Conservation (phyloP, 306 rosid species). For the Vigna angularis region DNA sequence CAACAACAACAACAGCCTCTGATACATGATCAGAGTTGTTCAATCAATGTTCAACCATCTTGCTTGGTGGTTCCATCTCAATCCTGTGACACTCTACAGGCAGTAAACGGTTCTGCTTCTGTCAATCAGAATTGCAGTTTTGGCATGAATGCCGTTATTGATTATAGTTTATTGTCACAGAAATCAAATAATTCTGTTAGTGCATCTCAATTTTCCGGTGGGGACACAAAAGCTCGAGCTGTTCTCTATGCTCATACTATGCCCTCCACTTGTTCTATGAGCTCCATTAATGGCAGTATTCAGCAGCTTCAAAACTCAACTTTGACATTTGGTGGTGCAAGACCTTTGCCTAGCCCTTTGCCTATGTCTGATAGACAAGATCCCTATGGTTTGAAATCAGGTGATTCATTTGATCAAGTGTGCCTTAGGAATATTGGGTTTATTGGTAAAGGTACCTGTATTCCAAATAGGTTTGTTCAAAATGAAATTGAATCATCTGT, state of each 20-base stretch:
- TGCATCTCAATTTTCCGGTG: constrained; percentile 49
- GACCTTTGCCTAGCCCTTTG: constrained; percentile 38
- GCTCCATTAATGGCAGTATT: constrained; percentile 41
- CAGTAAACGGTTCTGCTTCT: constrained; percentile 35
- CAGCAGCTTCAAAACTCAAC: constrained; percentile 52
- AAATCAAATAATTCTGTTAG: constrained; percentile 53
- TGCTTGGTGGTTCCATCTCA: constrained; percentile 48
- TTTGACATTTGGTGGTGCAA: constrained; percentile 46
- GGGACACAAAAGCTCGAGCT: constrained; percentile 45
- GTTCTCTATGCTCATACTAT: constrained; percentile 50
- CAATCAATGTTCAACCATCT: constrained; percentile 48
- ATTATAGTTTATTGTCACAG: constrained; percentile 58
- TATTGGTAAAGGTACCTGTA: constrained; percentile 54
- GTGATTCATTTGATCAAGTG: constrained; percentile 31
- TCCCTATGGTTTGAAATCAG: constrained; percentile 29
- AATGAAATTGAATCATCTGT: constrained; percentile 57
- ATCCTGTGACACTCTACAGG: constrained; percentile 48
- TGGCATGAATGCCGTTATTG: constrained; percentile 52
- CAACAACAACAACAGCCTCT: not conserved
- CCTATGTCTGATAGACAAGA: constrained; percentile 33
- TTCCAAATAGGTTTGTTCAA: constrained; percentile 62
- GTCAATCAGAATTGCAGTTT: constrained; percentile 40
- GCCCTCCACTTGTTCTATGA: constrained; percentile 49
- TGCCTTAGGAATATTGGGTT: constrained; percentile 56
- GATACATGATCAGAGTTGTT: constrained; percentile 54